Evolutionary conservation across 2,329 filamentous ascomycete species (phyloP).

Genomic region (Pseudogymnoascus sp.): DNA sequence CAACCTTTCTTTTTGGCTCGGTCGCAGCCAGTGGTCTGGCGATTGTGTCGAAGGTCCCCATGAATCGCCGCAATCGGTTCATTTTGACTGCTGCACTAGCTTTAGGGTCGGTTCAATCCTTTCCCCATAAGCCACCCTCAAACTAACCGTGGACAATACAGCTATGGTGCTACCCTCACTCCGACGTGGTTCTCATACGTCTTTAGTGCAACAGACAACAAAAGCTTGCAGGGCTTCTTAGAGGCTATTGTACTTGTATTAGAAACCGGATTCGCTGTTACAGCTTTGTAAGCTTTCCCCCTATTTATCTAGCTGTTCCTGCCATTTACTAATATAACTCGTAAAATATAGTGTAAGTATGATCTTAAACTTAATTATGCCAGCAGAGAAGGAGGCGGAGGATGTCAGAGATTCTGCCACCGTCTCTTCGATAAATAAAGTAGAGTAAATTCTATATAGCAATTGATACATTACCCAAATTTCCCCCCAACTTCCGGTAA

Average conservation of each 20-base stretch:
- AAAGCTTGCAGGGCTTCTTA: conserved; percentile 61
- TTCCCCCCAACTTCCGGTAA: not conserved
- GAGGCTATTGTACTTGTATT: conserved; percentile 66
- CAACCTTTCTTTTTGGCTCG: conserved; percentile 70
- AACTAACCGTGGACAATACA: not conserved
- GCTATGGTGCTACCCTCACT: conserved; percentile 58
- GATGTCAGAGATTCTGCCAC: not conserved
- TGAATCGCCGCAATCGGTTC: conserved; percentile 74
- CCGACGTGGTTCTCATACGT: conserved; percentile 61
- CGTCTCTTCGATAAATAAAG: not conserved
- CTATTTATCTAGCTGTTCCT: not conserved
- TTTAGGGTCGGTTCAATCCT: conserved; percentile 41
- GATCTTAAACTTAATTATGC: not conserved
- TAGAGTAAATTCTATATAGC: not conserved
- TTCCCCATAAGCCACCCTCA: not conserved
- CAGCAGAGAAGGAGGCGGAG: not conserved
- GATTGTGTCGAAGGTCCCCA: conserved; percentile 53
- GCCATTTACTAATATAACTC: not conserved
- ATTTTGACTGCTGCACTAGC: conserved; percentile 69
- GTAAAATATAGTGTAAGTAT: not conserved
- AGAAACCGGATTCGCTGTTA: conserved; percentile 67
- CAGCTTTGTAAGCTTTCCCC: conserved; percentile 36
- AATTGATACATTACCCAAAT: not conserved
- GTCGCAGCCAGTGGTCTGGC: conserved; percentile 71
- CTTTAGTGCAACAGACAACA: conserved; percentile 61